Evolutionary conservation across 2,329 filamentous ascomycete genomes (phyloP).

Genomic region (Pseudogymnoascus sp.): DNA sequence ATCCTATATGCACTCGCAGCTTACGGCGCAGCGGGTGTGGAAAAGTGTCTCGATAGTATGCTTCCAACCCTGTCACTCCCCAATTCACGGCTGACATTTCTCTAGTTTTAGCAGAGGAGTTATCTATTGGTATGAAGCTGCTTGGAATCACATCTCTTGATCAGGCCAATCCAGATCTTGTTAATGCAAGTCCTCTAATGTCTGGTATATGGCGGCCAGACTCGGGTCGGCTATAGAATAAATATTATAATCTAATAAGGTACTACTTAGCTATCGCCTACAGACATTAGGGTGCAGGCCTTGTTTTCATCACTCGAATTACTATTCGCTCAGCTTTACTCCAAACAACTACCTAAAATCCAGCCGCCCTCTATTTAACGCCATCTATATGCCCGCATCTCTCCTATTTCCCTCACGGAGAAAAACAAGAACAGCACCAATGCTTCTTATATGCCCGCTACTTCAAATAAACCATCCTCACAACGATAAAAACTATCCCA

Average conservation of each 20-base stretch:
- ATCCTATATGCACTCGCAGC: slow-evolving; percentile 12
- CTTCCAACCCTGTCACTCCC: neutral
- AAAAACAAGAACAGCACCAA: too few species aligned
- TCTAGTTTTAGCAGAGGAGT: slow-evolving; percentile 33
- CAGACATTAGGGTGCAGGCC: too few species aligned
- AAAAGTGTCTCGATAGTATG: slow-evolving; percentile 9
- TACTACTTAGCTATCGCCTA: too few species aligned
- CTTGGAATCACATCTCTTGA: slow-evolving; percentile 38
- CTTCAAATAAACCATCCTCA: neutral
- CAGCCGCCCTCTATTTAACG: neutral
- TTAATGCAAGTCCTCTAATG: slow-evolving; percentile 44
- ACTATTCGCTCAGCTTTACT: too few species aligned
- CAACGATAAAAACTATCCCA: neutral
- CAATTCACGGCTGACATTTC: neutral
- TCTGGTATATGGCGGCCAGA: neutral
- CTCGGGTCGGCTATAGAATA: neutral
- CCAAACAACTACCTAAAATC: neutral
- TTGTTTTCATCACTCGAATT: too few species aligned
- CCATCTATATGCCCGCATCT: neutral
- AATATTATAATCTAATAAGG: neutral
- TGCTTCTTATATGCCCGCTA: neutral
- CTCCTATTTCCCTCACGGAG: too few species aligned
- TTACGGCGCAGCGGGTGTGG: slow-evolving; percentile 11
- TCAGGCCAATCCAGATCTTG: slow-evolving; percentile 65
- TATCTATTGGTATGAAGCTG: slow-evolving; percentile 42